phyloP scores from a whole-genome alignment of 2,329 filamentous ascomycete genomes.

The Aspergillus cejpii region DNA sequence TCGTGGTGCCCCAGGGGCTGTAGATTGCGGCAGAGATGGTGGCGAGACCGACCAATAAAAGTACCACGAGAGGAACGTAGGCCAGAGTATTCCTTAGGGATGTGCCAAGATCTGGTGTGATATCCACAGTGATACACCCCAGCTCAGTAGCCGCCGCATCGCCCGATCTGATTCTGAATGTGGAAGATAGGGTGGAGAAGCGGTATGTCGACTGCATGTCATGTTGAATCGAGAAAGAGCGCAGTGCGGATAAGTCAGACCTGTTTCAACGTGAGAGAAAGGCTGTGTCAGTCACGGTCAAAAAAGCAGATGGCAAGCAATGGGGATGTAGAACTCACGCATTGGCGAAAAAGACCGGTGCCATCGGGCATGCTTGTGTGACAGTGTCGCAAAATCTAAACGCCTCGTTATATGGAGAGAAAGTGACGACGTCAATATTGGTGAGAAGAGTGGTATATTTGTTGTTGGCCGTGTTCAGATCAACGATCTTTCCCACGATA shows the following conservation, averaged over 20 bases:
- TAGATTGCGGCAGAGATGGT: conserved; percentile 78
- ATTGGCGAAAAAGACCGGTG: conserved; percentile 61
- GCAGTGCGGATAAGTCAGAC: conserved; percentile 50
- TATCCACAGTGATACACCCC: conserved; percentile 71
- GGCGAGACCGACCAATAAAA: conserved; percentile 72
- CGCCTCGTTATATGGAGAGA: conserved; percentile 56
- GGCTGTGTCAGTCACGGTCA: conserved; percentile 4
- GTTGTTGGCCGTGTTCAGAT: conserved; percentile 52
- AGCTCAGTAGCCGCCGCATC: conserved; percentile 58
- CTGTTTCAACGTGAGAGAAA: conserved; percentile 15
- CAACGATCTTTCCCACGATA: conserved; percentile 69
- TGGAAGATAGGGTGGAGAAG: conserved; percentile 73
- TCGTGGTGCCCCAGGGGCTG: conserved; percentile 87
- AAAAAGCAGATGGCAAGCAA: not conserved
- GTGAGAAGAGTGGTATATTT: conserved; percentile 67
- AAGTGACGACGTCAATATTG: conserved; percentile 68
- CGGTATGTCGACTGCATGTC: conserved; percentile 76
- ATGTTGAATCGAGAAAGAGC: conserved; percentile 66
- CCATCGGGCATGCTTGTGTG: conserved; percentile 65
- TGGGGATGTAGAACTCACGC: conserved; percentile 31
- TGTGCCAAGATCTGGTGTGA: conserved; percentile 74
- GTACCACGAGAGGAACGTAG: conserved; percentile 69
- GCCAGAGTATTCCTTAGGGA: conserved; percentile 62
- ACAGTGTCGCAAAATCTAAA: conserved; percentile 60
- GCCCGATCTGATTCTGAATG: conserved; percentile 68